Evolutionary conservation across 2,329 filamentous ascomycete genomes (phyloP).

Genomic region (Bipolaris cookei): DNA sequence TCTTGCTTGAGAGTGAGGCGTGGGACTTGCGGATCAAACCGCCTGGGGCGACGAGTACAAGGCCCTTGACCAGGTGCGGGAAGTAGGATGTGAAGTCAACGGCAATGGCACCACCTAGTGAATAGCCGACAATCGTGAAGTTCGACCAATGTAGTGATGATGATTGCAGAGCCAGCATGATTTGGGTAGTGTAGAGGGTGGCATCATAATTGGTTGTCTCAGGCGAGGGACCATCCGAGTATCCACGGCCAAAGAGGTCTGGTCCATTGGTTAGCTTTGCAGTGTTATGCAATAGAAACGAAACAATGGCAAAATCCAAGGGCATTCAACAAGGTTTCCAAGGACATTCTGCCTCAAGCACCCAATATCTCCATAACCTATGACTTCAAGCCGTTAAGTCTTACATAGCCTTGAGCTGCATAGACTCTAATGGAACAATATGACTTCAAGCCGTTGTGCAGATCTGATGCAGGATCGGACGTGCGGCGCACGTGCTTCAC

Average conservation of each 20-base stretch:
- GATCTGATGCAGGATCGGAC: conserved; percentile 5
- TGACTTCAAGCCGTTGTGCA: conserved; percentile 1
- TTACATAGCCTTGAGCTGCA: too few species aligned
- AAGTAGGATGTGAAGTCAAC: conserved; percentile 74
- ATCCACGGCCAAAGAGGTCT: conserved; percentile 80
- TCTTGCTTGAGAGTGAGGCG: conserved; percentile 64
- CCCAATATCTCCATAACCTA: not conserved
- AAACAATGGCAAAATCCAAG: not conserved
- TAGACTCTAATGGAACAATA: too few species aligned
- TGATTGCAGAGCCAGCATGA: conserved; percentile 72
- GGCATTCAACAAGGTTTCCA: not conserved
- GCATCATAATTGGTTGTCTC: conserved; percentile 71
- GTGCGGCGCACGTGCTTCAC: conserved; percentile 14
- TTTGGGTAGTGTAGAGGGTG: conserved; percentile 75
- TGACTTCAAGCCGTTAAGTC: conserved; percentile 1
- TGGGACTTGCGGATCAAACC: conserved; percentile 74
- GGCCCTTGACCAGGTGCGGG: conserved; percentile 68
- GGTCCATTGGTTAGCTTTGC: conserved; percentile 14
- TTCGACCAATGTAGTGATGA: conserved; percentile 62
- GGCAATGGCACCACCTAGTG: conserved; percentile 76
- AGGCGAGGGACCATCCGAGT: conserved; percentile 70
- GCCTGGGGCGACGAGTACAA: conserved; percentile 79
- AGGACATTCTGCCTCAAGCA: not conserved
- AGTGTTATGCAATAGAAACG: not conserved
- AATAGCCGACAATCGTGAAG: conserved; percentile 80